Conservation (phyloP, 208 protist genomes). For the Trypanosoma boissoni region DNA sequence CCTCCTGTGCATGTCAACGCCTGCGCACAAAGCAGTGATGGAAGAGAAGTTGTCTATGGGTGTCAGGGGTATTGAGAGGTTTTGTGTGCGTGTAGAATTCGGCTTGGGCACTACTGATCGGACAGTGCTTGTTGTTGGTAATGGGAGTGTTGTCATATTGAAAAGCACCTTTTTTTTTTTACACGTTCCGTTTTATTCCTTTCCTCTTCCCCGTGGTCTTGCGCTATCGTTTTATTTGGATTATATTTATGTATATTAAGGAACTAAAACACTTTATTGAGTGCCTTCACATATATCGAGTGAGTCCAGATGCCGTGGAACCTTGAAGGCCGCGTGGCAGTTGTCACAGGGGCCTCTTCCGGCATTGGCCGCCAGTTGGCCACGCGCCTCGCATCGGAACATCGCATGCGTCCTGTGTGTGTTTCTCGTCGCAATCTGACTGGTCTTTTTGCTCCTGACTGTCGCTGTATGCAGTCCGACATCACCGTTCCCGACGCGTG, state of each 20-base stretch:
- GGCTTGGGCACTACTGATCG: too few species aligned
- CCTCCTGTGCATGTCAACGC: background rate
- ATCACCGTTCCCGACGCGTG: constrained; percentile 39
- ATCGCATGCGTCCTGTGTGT: constrained; percentile 58
- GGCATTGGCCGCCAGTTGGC: constrained; percentile 57
- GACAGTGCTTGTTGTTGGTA: too few species aligned
- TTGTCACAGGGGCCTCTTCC: constrained; percentile 72
- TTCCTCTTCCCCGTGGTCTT: too few species aligned
- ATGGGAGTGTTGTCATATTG: too few species aligned
- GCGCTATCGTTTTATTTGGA: too few species aligned
- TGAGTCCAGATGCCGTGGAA: constrained; percentile 51
- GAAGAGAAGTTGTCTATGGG: too few species aligned
- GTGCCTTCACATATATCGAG: background rate
- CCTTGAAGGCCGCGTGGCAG: constrained; percentile 53
- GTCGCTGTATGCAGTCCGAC: constrained; percentile 49
- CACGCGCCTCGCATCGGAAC: constrained; percentile 35
- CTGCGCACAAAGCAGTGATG: background rate
- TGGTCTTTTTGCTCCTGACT: constrained; percentile 34
- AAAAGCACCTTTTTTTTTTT: too few species aligned
- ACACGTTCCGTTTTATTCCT: too few species aligned
- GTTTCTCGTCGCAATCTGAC: constrained; percentile 50
- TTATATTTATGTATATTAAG: too few species aligned
- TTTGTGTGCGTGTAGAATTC: too few species aligned
- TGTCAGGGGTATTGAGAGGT: too few species aligned
- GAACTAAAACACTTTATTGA: too few species aligned